Percentiles rank a stretch among this genome's conserved stretches.
Evolutionary conservation across 306 rosid genomes (phyloP).

Genomic region (Dryas drummondii): DNA sequence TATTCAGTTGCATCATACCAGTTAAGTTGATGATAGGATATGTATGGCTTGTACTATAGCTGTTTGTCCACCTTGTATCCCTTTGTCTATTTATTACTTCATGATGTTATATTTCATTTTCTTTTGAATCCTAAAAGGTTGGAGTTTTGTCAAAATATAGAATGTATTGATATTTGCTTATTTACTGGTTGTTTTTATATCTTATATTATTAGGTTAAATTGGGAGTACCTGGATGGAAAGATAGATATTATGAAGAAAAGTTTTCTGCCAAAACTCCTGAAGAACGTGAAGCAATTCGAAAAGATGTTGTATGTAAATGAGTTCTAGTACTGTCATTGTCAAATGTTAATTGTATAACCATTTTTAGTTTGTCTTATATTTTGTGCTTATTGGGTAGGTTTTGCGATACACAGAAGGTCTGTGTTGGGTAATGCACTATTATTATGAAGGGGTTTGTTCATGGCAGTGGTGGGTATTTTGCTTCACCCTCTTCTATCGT

Average conservation of each 20-base stretch:
- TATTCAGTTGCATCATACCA: not conserved
- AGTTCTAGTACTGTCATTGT: slow-evolving; percentile 13
- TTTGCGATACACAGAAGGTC: slow-evolving; percentile 89
- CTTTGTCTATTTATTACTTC: not conserved
- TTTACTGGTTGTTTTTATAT: not conserved
- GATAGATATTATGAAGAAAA: slow-evolving; percentile 95
- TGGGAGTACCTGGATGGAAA: slow-evolving; percentile 96
- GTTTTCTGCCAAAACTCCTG: slow-evolving; percentile 72
- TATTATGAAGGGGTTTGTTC: slow-evolving; percentile 98
- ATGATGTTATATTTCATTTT: not conserved
- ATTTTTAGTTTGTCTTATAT: slow-evolving; percentile 20
- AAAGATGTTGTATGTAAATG: slow-evolving; percentile 83
- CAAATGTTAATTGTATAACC: slow-evolving; percentile 11
- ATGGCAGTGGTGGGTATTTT: slow-evolving; percentile 86
- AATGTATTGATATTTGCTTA: not conserved
- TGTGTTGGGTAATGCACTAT: slow-evolving; percentile 97
- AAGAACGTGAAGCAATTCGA: slow-evolving; percentile 76
- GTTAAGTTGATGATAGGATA: not conserved
- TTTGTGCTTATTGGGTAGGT: slow-evolving; percentile 52
- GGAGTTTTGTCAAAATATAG: no score
- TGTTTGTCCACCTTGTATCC: not conserved
- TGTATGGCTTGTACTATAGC: not conserved
- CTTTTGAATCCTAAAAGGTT: no score
- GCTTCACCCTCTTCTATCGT: not conserved
- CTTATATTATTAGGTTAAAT: slow-evolving; percentile 53